phyloP scores from a whole-genome alignment of 2,329 filamentous ascomycete genomes.

The Lanzia echinophila region DNA sequence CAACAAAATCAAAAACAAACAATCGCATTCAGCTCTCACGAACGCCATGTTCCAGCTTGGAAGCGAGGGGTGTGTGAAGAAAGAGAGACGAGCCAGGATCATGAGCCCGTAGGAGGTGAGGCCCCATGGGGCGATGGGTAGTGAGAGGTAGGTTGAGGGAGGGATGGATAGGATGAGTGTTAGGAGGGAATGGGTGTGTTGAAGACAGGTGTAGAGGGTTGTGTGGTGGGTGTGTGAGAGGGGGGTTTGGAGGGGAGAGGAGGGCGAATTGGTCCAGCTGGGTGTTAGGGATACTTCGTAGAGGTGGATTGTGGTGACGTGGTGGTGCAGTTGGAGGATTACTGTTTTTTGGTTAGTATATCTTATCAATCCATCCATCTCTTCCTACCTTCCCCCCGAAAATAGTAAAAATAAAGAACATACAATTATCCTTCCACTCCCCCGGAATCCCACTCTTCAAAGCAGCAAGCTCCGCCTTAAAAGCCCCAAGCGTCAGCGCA shows the following conservation, averaged over 20 bases:
- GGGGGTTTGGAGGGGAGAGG: not conserved
- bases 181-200: not conserved
- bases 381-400: not conserved
- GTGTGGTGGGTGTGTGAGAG: not conserved
- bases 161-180: not conserved
- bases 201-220: slow-evolving; percentile 1
- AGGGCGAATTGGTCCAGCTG: not conserved
- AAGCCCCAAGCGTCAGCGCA: not conserved
- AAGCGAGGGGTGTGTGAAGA: not conserved
- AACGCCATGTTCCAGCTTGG: not conserved
- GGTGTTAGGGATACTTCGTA: slow-evolving; percentile 1
- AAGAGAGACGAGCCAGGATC: slow-evolving; percentile 1
- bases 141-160: not conserved
- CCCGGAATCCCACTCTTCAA: not conserved
- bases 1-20: too few species aligned
- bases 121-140: not conserved
- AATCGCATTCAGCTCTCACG: slow-evolving; percentile 2
- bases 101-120: not conserved
- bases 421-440: not conserved
- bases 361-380: not conserved
- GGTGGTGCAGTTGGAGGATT: slow-evolving; percentile 5
- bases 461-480: not conserved
- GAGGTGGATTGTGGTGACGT: slow-evolving; percentile 1
- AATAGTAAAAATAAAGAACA: not conserved
- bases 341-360: not conserved